phyloP scores from a whole-genome alignment of 768 basidiomycete genomes.

The Heimioporus sp. region DNA sequence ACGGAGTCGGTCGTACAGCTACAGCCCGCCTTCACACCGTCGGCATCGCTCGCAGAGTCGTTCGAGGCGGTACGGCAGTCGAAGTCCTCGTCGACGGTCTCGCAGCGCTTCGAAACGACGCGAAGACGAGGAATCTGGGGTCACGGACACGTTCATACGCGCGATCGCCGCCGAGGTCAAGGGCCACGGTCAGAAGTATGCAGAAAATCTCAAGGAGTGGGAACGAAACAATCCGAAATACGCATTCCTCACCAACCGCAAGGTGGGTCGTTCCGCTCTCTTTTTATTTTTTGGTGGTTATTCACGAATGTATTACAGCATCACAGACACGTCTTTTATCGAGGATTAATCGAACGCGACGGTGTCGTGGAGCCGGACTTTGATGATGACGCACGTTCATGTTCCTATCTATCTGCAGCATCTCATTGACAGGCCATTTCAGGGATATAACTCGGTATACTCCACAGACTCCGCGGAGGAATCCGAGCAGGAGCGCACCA shows the following conservation, averaged over 20 bases:
- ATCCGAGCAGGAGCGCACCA: conserved; percentile 79
- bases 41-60: conserved; percentile 50
- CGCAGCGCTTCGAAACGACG: conserved; percentile 30
- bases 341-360: conserved; percentile 61
- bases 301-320: conserved; percentile 43
- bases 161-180: conserved; percentile 85
- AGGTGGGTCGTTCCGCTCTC: conserved; percentile 36
- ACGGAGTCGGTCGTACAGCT: conserved; percentile 26
- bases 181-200: conserved; percentile 76
- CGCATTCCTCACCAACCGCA: conserved; percentile 62
- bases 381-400: conserved; percentile 67
- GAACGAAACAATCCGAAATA: conserved; percentile 84
- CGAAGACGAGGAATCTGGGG: conserved; percentile 54
- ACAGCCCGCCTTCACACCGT: conserved; percentile 38
- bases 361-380: conserved; percentile 63
- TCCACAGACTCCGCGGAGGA: conserved; percentile 95
- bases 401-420: neutral
- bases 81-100: conserved; percentile 48
- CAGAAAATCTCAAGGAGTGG: conserved; percentile 66
- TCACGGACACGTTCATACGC: conserved; percentile 82
- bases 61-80: conserved; percentile 40
- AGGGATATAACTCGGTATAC: conserved; percentile 88
- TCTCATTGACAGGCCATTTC: conserved; percentile 9
- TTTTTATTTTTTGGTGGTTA: neutral
- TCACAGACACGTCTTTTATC: conserved; percentile 68